These are phyloP conservation scores for Dioscorea zingiberensis DNA, from an alignment of 106 monocot genomes.

Conservation along the genomic window DNA sequence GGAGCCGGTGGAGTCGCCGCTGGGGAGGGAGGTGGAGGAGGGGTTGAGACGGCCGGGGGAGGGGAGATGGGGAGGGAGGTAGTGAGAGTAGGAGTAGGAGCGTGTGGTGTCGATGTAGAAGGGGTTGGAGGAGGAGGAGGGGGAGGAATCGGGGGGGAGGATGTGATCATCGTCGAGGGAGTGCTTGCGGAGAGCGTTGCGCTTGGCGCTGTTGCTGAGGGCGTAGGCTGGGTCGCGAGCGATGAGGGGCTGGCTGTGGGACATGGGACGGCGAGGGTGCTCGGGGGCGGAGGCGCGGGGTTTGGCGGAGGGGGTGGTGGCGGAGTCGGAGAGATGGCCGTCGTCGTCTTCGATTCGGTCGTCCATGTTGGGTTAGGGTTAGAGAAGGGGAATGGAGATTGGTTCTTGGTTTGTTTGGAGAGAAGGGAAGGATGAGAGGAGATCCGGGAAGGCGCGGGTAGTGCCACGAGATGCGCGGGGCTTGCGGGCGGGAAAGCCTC, in stretches of 20 bases:
- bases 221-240: not conserved
- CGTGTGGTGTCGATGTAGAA: not conserved
- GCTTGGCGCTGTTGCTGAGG: not conserved
- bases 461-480: not conserved
- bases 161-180: conserved; percentile 8
- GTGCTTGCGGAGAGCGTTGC: conserved; percentile 10
- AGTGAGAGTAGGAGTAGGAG: conserved; percentile 1
- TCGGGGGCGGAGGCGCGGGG: not conserved
- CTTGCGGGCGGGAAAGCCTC: no score
- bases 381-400: not conserved
- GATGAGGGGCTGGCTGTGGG: conserved; percentile 21
- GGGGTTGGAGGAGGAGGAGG: not conserved
- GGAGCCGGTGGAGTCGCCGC: not conserved
- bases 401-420: not conserved
- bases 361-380: not conserved
- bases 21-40: conserved; percentile 8
- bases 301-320: not conserved
- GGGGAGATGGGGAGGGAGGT: not conserved
- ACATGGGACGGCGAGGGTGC: not conserved
- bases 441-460: not conserved
- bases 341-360: not conserved
- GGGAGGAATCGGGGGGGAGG: conserved; percentile 2
- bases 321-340: not conserved
- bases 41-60: not conserved
- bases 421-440: not conserved